A percentile compares a stretch with the other conserved stretches of the same genome.
Evolutionary conservation across 306 rosid species (phyloP).

Genomic region (Cicer bijugum): DNA sequence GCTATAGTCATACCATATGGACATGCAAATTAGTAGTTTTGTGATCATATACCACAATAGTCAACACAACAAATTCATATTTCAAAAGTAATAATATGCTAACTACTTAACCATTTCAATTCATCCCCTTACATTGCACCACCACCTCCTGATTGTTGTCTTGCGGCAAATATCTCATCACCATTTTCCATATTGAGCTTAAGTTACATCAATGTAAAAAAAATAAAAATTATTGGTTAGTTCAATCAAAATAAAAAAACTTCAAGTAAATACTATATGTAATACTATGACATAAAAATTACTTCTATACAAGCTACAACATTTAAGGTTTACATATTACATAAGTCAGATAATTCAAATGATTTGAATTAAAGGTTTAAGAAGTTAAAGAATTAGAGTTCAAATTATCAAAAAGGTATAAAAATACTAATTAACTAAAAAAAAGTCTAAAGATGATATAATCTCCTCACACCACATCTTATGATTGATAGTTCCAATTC

Average conservation of each 20-base stretch:
- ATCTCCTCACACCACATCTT: too few species aligned
- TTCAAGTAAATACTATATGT: too few species aligned
- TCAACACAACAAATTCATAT: not conserved
- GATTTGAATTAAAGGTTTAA: too few species aligned
- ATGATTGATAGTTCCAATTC: too few species aligned
- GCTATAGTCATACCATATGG: not conserved
- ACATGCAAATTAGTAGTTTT: not conserved
- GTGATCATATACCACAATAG: slow-evolving; percentile 3
- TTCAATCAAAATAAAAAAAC: not conserved
- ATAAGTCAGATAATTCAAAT: too few species aligned
- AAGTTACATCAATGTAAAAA: not conserved
- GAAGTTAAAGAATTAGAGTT: too few species aligned
- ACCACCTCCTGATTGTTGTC: slow-evolving; percentile 36
- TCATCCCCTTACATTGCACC: slow-evolving; percentile 7
- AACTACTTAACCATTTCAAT: not conserved
- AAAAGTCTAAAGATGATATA: too few species aligned
- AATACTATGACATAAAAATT: too few species aligned
- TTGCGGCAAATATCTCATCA: slow-evolving; percentile 29
- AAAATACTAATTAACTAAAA: too few species aligned
- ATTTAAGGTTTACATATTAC: too few species aligned
- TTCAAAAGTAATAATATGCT: not conserved
- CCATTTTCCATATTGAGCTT: slow-evolving; percentile 39
- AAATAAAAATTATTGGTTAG: not conserved
- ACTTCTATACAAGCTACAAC: too few species aligned
- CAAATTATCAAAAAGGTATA: too few species aligned